phyloP scores from a whole-genome alignment of 2,329 filamentous ascomycete genomes.

The Fusarium incarnatum region DNA sequence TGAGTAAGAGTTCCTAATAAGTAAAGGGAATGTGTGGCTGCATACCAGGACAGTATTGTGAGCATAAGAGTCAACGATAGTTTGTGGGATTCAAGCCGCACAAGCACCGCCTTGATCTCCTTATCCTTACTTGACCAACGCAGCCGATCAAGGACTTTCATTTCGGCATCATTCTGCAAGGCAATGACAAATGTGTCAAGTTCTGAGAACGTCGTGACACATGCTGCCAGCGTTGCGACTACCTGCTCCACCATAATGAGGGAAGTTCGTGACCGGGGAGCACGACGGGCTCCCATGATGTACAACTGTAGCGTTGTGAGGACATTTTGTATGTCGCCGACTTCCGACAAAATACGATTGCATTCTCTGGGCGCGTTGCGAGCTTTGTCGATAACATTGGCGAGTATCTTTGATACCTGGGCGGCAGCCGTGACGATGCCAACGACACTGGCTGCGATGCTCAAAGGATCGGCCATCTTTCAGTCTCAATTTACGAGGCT shows the following conservation, averaged over 20 bases:
- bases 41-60: constrained; percentile 14
- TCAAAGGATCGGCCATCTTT: constrained; percentile 22
- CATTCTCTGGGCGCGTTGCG: constrained; percentile 1
- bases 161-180: background rate
- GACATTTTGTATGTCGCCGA: background rate
- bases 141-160: background rate
- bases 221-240: constrained; percentile 14
- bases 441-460: constrained; percentile 18
- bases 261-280: constrained; percentile 6
- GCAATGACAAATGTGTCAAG: background rate
- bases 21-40: background rate
- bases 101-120: constrained; percentile 11
- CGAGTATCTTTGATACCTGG: constrained; percentile 14
- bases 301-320: background rate
- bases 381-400: constrained; percentile 18
- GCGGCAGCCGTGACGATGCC: constrained; percentile 13
- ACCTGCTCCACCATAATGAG: constrained; percentile 30
- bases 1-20: background rate
- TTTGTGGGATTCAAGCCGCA: constrained; percentile 24
- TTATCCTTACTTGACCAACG: constrained; percentile 12
- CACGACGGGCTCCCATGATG: background rate
- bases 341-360: background rate
- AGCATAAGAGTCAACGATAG: constrained; percentile 17
- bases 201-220: constrained; percentile 14
- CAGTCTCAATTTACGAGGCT: background rate